These are phyloP conservation scores for Phialophora tarda DNA, from an alignment of 2,329 filamentous ascomycete species.

Conservation along the genomic window DNA sequence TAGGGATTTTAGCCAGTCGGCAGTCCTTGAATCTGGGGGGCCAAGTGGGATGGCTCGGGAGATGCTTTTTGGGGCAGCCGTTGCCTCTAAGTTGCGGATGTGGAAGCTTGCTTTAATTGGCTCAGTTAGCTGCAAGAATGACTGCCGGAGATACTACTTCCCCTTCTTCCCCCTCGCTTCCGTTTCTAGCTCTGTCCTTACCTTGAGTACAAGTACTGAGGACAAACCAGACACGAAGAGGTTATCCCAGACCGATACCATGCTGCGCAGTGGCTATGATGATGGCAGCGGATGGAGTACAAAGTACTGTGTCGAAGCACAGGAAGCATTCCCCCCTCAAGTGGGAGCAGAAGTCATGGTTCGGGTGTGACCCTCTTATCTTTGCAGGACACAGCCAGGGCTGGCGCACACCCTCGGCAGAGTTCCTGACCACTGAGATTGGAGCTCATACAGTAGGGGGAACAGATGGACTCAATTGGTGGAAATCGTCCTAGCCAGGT, in stretches of 20 bases:
- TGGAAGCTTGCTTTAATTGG: neutral
- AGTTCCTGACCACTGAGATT: neutral
- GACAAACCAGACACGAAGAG: neutral
- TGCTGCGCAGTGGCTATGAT: neutral
- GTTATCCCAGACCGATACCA: neutral
- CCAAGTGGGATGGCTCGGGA: constrained; percentile 4
- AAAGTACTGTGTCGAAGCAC: neutral
- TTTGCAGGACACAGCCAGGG: neutral
- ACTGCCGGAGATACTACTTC: neutral
- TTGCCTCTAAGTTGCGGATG: neutral
- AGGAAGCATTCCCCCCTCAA: neutral
- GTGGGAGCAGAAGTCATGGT: neutral
- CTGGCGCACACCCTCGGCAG: neutral
- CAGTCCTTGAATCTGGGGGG: constrained; percentile 5
- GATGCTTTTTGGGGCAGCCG: neutral
- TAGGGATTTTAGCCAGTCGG: constrained; percentile 7
- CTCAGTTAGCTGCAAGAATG: neutral
- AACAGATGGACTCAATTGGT: constrained; percentile 11
- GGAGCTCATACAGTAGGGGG: neutral
- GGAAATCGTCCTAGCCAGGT: constrained; percentile 13
- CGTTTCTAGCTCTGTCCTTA: neutral
- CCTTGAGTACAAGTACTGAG: too few species aligned
- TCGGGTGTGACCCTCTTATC: constrained; percentile 1
- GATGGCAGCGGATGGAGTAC: neutral
- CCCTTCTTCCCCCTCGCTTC: neutral